phyloP scores from a whole-genome alignment of 1,139 yeast genomes.

The Pichia sp. region DNA sequence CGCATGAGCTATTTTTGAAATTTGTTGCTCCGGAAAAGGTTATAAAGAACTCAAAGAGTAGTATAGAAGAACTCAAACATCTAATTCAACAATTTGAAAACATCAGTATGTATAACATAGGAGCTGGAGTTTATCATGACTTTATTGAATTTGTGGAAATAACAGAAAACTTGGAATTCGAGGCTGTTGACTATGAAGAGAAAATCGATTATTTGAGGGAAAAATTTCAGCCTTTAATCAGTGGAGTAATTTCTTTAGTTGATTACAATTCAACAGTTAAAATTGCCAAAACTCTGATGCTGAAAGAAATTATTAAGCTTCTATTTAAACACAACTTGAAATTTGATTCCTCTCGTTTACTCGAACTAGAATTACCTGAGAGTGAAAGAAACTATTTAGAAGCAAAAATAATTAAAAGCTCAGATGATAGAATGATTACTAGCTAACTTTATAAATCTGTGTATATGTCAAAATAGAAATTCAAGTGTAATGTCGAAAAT shows the following conservation, averaged over 20 bases:
- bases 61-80: slow-evolving; percentile 9
- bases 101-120: slow-evolving; percentile 48
- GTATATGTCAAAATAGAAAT: no score
- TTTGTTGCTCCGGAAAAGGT: slow-evolving; percentile 66
- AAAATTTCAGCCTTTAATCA: no score
- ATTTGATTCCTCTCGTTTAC: slow-evolving; percentile 14
- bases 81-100: slow-evolving; percentile 33
- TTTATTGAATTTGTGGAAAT: slow-evolving; percentile 33
- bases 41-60: no score
- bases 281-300: slow-evolving; percentile 37
- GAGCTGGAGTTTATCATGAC: slow-evolving; percentile 50
- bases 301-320: slow-evolving; percentile 38
- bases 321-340: slow-evolving; percentile 19
- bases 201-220: background rate
- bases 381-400: slow-evolving; percentile 39
- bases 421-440: slow-evolving; percentile 3
- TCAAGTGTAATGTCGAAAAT: no score
- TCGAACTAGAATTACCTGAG: slow-evolving; percentile 34
- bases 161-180: slow-evolving; percentile 3
- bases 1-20: slow-evolving; percentile 50
- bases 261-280: slow-evolving; percentile 3
- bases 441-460: background rate
- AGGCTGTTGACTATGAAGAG: background rate
- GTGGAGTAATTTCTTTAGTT: no score
- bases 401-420: slow-evolving; percentile 13